Conservation (phyloP, 108 stramenopile species). For the Fragilaria radians region DNA sequence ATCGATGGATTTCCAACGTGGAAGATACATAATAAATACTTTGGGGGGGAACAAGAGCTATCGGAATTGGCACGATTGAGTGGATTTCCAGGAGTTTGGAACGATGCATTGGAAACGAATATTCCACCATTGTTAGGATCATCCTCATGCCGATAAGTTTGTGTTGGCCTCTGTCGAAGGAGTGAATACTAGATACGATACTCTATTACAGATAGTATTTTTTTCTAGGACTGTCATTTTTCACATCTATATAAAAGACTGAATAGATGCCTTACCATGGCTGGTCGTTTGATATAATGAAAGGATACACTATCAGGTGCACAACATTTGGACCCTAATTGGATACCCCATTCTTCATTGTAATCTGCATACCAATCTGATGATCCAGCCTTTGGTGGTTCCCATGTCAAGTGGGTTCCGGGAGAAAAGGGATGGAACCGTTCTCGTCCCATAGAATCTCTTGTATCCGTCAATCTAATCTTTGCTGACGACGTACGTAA, state of each 20-base stretch:
- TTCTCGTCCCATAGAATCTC: constrained; percentile 56
- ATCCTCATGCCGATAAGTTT: neutral
- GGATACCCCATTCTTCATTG: constrained; percentile 62
- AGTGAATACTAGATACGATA: no score
- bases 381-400: constrained; percentile 16
- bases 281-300: constrained; percentile 81
- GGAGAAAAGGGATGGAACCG: constrained; percentile 78
- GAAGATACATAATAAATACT: constrained; percentile 24
- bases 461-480: constrained; percentile 51
- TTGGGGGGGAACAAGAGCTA: constrained; percentile 29
- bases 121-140: constrained; percentile 27
- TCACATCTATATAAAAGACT: constrained; percentile 43
- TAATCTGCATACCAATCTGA: constrained; percentile 66
- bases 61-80: constrained; percentile 27
- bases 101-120: constrained; percentile 24
- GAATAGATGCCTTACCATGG: constrained; percentile 71
- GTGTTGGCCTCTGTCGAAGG: no score
- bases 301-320: constrained; percentile 84
- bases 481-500: constrained; percentile 19
- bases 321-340: constrained; percentile 69
- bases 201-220: no score
- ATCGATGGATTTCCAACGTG: constrained; percentile 75
- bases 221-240: no score
- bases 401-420: constrained; percentile 47
- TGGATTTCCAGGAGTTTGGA: constrained; percentile 18